Evolutionary conservation across 2,329 filamentous ascomycete genomes (phyloP), one percentile per base, ranked within the genome.

Genomic region (Xylaria polymorpha): DNA sequence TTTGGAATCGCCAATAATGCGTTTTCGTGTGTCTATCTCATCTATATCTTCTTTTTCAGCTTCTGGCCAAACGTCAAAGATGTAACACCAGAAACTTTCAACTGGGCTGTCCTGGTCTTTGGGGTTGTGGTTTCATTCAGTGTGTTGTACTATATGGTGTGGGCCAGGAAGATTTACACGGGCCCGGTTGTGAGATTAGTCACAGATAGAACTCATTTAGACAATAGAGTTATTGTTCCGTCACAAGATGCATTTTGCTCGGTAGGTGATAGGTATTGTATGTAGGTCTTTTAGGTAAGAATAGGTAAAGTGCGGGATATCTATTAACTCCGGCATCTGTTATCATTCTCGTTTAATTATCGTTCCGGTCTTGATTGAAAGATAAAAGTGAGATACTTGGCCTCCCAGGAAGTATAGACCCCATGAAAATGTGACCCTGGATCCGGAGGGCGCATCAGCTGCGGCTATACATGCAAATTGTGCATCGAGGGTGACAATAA

Each of bases 31-130:
- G 58, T 25, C 4, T 75, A 73, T 41, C 68, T 76, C 0, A 10
- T 70, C 5, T 74, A 74, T 43, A 57, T 73, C 44, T 71, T 76
- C 41, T 73, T 76, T 35, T 76, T 75, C 50, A 76, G 74, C 63
- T 76, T 76, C 68, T 75, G 73, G 71, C 74, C 74, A 4, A 39
- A 72, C 0, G 20, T 29, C 22, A 62, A 60, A 25, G 72, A 76
- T 6, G 72, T 75, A 3, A 76, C 71, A 15, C 71, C 71, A 1
- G 53, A 73, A 44, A 74, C 58, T n/a, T 74, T 76, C 58, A 76
- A 76, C 57, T 75, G 67, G 67, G 73, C 72, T 10, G 63, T 74
- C 2, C 46, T 76, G 18, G 73, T 74, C 1, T 72, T 73, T 32
- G 73, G 64, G 20, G 32, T 46, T 3, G 73, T 75, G 44, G 71